Evolutionary conservation across 2,329 filamentous ascomycete species (phyloP).

Genomic region (Diaporthe ampelina): DNA sequence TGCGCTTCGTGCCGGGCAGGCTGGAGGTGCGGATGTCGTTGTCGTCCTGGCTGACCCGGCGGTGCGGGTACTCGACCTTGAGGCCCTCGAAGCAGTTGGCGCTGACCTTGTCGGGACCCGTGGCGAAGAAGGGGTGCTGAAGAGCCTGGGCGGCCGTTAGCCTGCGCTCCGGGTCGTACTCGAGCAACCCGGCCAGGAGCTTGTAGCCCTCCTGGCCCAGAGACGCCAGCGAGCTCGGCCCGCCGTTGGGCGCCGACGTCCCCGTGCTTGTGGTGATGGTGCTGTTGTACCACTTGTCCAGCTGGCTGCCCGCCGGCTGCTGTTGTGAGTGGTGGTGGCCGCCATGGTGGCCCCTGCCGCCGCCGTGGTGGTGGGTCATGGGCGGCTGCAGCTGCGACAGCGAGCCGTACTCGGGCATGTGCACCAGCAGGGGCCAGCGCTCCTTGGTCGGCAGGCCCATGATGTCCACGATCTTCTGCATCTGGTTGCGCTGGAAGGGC

Average conservation of each 20-base stretch:
- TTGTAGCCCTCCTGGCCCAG: slow-evolving; percentile 85
- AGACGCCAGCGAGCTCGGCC: slow-evolving; percentile 62
- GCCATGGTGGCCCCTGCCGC: slow-evolving; percentile 58
- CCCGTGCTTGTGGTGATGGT: slow-evolving; percentile 73
- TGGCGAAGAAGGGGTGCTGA: slow-evolving; percentile 90
- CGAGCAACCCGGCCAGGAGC: slow-evolving; percentile 84
- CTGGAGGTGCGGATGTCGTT: slow-evolving; percentile 95
- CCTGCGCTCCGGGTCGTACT: slow-evolving; percentile 92
- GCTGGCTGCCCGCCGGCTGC: slow-evolving; percentile 57
- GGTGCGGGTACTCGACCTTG: slow-evolving; percentile 88
- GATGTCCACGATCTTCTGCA: slow-evolving; percentile 98
- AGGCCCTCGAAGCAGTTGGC: slow-evolving; percentile 93
- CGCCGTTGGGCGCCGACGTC: slow-evolving; percentile 57
- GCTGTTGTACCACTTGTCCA: slow-evolving; percentile 86
- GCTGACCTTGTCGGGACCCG: slow-evolving; percentile 76
- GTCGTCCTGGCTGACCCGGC: slow-evolving; percentile 93
- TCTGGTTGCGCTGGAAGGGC: slow-evolving; percentile 97
- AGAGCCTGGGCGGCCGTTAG: slow-evolving; percentile 90
- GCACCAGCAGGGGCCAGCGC: slow-evolving; percentile 85
- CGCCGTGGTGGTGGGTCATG: slow-evolving; percentile 54
- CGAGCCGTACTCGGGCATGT: slow-evolving; percentile 89
- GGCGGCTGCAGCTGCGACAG: slow-evolving; percentile 70
- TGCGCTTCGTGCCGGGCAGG: slow-evolving; percentile 90
- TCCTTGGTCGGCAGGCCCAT: slow-evolving; percentile 92
- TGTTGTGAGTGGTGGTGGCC: slow-evolving; percentile 60